These are phyloP conservation scores for Clonostachys sp. DNA, from an alignment of 2,329 filamentous ascomycete genomes.

Conservation along the genomic window DNA sequence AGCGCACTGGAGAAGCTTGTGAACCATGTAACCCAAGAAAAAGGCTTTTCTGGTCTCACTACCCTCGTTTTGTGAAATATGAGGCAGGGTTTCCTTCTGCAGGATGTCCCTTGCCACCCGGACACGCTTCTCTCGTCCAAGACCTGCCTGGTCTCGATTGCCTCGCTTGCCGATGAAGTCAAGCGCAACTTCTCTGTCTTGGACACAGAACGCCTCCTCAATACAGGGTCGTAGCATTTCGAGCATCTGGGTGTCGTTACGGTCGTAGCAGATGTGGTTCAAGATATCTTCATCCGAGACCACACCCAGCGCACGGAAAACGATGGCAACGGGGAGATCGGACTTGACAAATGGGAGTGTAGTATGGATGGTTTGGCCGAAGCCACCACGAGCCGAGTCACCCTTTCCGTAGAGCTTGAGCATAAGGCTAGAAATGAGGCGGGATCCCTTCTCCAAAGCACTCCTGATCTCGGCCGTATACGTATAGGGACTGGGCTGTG, in stretches of 20 bases:
- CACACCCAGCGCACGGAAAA: conserved; percentile 91
- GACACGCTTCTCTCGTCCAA: conserved; percentile 81
- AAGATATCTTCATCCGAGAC: conserved; percentile 98
- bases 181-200: conserved; percentile 88
- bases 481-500: conserved; percentile 83
- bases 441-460: conserved; percentile 91
- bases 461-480: conserved; percentile 96
- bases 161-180: conserved; percentile 96
- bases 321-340: conserved; percentile 89
- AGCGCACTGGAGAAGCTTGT: conserved; percentile 89
- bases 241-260: conserved; percentile 92
- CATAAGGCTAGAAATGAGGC: conserved; percentile 87
- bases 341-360: conserved; percentile 91
- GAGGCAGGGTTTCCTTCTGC: conserved; percentile 93
- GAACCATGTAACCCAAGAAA: conserved; percentile 98
- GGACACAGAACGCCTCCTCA: conserved; percentile 93
- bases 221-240: conserved; percentile 97
- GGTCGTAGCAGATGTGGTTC: conserved; percentile 95
- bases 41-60: conserved; percentile 96
- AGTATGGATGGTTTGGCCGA: conserved; percentile 84
- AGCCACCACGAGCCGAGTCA: conserved; percentile 68
- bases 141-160: conserved; percentile 52
- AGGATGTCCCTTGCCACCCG: conserved; percentile 90
- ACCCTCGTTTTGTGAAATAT: conserved; percentile 92
- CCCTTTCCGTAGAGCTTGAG: conserved; percentile 88